Evolutionary conservation across 192 early-diverging fungal genomes (phyloP).

Genomic region (Linderina pennispora): DNA sequence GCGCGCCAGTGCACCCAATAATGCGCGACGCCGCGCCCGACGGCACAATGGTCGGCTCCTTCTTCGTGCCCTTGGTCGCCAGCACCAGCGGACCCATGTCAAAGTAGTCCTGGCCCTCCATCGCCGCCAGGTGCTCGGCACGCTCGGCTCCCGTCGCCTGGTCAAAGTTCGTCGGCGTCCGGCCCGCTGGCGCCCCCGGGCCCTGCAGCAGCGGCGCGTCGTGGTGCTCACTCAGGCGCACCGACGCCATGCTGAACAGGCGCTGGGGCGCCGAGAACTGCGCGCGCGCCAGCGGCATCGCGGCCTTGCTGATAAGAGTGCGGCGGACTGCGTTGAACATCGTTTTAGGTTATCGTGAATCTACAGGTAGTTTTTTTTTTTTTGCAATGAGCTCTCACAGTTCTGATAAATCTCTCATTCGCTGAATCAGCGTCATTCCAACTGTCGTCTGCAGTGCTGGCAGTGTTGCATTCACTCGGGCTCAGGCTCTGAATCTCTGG

Average conservation of each 20-base stretch:
- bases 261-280: slow-evolving; percentile 5
- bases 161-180: slow-evolving; percentile 76
- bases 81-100: slow-evolving; percentile 78
- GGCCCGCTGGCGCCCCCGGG: slow-evolving; percentile 64
- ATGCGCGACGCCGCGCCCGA: slow-evolving; percentile 76
- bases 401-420: background rate
- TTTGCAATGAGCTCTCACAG: background rate
- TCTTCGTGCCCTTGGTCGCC: slow-evolving; percentile 68
- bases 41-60: slow-evolving; percentile 80
- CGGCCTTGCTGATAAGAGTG: slow-evolving; percentile 17
- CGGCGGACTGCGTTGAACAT: slow-evolving; percentile 37
- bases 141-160: slow-evolving; percentile 89
- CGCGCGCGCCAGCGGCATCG: slow-evolving; percentile 1
- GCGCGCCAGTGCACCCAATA: slow-evolving; percentile 92
- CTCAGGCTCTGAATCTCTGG: no score
- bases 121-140: slow-evolving; percentile 74
- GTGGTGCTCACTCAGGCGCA: slow-evolving; percentile 17
- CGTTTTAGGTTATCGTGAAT: background rate
- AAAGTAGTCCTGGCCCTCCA: slow-evolving; percentile 85
- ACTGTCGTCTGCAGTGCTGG: no score
- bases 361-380: no score
- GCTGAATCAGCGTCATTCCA: no score
- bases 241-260: slow-evolving; percentile 17
- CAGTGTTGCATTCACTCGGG: no score
- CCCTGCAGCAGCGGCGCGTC: slow-evolving; percentile 42